Evolutionary conservation across 257 asterid species (phyloP).

Genomic region (Solanum piurae): DNA sequence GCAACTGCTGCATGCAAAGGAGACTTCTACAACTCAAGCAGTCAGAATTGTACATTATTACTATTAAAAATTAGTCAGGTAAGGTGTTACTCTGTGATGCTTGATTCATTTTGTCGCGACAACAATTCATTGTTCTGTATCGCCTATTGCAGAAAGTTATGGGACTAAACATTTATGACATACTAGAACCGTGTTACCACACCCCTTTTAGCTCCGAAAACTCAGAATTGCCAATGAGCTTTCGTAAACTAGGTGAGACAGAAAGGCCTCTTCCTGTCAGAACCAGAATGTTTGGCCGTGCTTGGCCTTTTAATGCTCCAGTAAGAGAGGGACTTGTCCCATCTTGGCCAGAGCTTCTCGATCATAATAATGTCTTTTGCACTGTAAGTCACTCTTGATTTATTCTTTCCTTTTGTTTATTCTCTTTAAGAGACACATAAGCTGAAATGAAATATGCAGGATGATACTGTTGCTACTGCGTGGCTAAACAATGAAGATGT

Average conservation of each 20-base stretch:
- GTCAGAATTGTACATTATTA: slow-evolving; percentile 34
- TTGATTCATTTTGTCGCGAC: not conserved
- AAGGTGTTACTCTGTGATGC: slow-evolving; percentile 8
- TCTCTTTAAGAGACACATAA: not conserved
- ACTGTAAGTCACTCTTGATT: slow-evolving; percentile 39
- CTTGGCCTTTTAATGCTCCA: slow-evolving; percentile 93
- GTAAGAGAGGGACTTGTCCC: slow-evolving; percentile 82
- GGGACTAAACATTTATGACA: slow-evolving; percentile 64
- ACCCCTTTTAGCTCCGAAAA: slow-evolving; percentile 16
- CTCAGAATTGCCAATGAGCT: slow-evolving; percentile 56
- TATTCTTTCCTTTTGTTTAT: not conserved
- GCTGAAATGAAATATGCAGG: slow-evolving; percentile 28
- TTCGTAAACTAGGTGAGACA: slow-evolving; percentile 86
- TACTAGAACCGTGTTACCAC: slow-evolving; percentile 94
- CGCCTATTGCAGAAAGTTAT: slow-evolving; percentile 35
- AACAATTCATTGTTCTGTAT: not conserved
- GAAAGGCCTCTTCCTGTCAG: slow-evolving; percentile 74
- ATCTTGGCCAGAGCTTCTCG: slow-evolving; percentile 74
- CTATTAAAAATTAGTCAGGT: slow-evolving; percentile 53
- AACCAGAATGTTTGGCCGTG: slow-evolving; percentile 86
- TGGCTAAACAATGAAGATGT: slow-evolving; percentile 79
- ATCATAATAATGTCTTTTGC: slow-evolving; percentile 40
- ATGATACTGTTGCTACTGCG: slow-evolving; percentile 62
- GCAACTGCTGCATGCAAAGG: slow-evolving; percentile 49
- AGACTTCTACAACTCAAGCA: slow-evolving; percentile 36